phyloP scores from a whole-genome alignment of 441 rosid genomes.

The Viola pubescens region DNA sequence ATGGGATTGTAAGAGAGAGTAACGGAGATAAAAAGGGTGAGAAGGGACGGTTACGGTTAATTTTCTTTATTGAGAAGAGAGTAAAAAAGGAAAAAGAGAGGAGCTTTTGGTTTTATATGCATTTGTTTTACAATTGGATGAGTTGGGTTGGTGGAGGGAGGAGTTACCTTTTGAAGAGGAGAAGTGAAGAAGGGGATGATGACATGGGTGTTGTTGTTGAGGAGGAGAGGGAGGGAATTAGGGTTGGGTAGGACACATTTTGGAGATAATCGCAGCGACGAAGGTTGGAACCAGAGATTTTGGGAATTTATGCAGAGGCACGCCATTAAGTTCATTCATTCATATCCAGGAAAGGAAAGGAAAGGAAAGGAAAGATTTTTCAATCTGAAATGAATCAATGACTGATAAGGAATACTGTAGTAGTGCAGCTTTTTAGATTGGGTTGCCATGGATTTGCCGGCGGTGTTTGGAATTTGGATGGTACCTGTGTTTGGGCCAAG shows the following conservation, averaged over 20 bases:
- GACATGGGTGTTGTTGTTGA: background rate
- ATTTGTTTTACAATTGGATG: background rate
- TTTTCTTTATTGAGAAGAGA: background rate
- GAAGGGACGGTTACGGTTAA: background rate
- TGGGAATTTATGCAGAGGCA: conserved; percentile 18
- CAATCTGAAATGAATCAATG: no score
- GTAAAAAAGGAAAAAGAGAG: background rate
- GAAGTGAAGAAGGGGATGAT: conserved; percentile 13
- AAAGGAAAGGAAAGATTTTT: background rate
- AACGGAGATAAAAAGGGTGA: background rate
- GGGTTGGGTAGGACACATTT: conserved; percentile 28
- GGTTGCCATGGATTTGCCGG: no score
- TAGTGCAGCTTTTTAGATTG: no score
- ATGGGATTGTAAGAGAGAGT: background rate
- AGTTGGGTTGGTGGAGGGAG: background rate
- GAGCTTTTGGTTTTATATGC: background rate
- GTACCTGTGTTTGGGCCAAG: no score
- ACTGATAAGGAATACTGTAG: no score
- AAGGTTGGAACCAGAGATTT: conserved; percentile 35
- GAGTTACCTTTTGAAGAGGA: background rate
- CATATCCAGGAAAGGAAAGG: background rate
- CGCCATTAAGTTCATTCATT: conserved; percentile 36
- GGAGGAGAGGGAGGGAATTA: conserved; percentile 21
- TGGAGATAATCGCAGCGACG: conserved; percentile 40
- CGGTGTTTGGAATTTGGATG: no score